Conservation (phyloP, 2,329 filamentous ascomycete species). For the Fusarium albosuccineum region DNA sequence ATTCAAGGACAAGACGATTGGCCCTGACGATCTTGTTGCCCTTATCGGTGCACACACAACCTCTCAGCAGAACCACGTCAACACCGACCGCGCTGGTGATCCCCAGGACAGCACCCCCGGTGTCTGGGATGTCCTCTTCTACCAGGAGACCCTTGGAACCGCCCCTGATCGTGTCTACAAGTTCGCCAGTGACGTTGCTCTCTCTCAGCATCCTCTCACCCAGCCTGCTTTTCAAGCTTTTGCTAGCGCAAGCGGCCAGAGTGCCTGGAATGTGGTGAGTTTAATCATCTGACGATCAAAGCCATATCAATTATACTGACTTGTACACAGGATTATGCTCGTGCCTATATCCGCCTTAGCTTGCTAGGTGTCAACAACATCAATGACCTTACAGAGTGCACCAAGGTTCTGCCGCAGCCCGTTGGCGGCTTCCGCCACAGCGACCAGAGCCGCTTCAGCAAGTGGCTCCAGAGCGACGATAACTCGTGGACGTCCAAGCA, state of each 20-base stretch:
- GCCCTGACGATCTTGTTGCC: constrained; percentile 63
- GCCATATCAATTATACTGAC: not conserved
- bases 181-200: constrained; percentile 57
- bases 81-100: constrained; percentile 55
- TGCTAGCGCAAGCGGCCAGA: constrained; percentile 50
- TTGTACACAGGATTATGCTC: constrained; percentile 59
- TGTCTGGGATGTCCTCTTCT: constrained; percentile 67
- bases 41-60: constrained; percentile 68
- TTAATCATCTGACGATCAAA: not conserved
- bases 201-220: constrained; percentile 55
- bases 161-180: constrained; percentile 55
- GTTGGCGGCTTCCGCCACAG: constrained; percentile 29
- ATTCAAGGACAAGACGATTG: constrained; percentile 67
- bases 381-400: constrained; percentile 68
- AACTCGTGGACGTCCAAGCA: constrained; percentile 45
- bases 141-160: constrained; percentile 55
- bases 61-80: constrained; percentile 62
- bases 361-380: constrained; percentile 69
- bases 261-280: constrained; percentile 57
- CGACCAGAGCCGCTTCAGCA: constrained; percentile 42
- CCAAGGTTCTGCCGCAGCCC: constrained; percentile 61
- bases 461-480: constrained; percentile 47
- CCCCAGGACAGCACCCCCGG: constrained; percentile 66
- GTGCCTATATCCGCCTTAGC: constrained; percentile 66
- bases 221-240: constrained; percentile 55